Evolutionary conservation across 495 filamentous ascomycete genomes (phyloP), one percentile per base, ranked within the genome.

Genomic region (Terfezia claveryi): DNA sequence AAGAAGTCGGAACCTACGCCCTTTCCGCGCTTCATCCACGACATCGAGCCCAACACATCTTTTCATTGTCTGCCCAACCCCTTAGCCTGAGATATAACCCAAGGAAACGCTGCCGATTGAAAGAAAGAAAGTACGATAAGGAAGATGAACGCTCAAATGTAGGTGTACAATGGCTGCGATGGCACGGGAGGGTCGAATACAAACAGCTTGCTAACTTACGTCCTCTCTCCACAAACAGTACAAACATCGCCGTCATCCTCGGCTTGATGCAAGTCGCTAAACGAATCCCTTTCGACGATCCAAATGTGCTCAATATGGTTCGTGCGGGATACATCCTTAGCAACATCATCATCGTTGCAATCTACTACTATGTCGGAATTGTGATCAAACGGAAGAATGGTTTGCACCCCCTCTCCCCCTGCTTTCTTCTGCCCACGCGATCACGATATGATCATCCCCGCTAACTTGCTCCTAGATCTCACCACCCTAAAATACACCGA

Each of bases 401-500:
- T 96, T 76, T 58, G 74, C 62, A n/a, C 32, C 32, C 20, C 0
- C 14, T 23, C 27, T 17, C 32, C 16, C 36, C 51, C 23, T 53
- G n/a, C 37, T 11, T 9, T 53, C 49, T 6, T 49, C 20, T 49
- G 20, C 20, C 1, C 20, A 2, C 27, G 7, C 27, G 7, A 32
- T 32, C 2, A 4, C 27, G 7, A 32, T 5, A 1, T 32, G 0
- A 32, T 32, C 27, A 32, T 9, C 2, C 23, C 10, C 44, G 44
- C 44, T 49, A 49, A 49, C 44, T 6, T 32, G 4, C 44, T 46
- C 4, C 16, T 58, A 98, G 91, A 98, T 67, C 77, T 93, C 70
- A 89, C 88, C n/a, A 93, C 88, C 11, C 75, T 98, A 66, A 95
- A 96, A 73, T 98, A 98, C 69, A 86, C 96, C 60, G 91, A 98